Percentiles rank a stretch among this genome's conserved stretches.
These are phyloP conservation scores for Arxiozyma slooffiae DNA, from an alignment of 1,139 yeast genomes.

Conservation along the genomic window DNA sequence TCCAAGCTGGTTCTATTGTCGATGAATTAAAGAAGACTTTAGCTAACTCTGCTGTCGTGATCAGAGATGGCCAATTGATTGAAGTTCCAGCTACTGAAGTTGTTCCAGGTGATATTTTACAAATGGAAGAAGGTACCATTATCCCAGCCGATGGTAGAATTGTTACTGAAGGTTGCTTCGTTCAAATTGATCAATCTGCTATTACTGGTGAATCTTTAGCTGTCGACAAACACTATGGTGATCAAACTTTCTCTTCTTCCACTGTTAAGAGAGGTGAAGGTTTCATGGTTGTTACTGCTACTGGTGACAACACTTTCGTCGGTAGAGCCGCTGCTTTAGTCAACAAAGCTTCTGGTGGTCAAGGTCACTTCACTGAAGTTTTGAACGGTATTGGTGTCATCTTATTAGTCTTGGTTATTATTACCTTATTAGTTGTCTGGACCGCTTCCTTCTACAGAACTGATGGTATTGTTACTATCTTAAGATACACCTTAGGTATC, in stretches of 20 bases:
- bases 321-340: slow-evolving; percentile 97
- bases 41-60: slow-evolving; percentile 78
- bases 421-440: slow-evolving; percentile 86
- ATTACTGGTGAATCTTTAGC: slow-evolving; percentile 97
- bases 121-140: slow-evolving; percentile 89
- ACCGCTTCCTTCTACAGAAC: slow-evolving; percentile 93
- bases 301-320: slow-evolving; percentile 88
- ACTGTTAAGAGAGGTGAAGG: slow-evolving; percentile 97
- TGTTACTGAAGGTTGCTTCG: slow-evolving; percentile 76
- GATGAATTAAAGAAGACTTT: slow-evolving; percentile 89
- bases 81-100: slow-evolving; percentile 74
- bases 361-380: slow-evolving; percentile 96
- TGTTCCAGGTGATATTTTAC: slow-evolving; percentile 89
- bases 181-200: slow-evolving; percentile 96
- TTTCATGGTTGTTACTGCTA: slow-evolving; percentile 88
- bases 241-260: slow-evolving; percentile 83
- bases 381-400: slow-evolving; percentile 96
- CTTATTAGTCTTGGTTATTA: slow-evolving; percentile 78
- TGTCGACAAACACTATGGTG: slow-evolving; percentile 87
- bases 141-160: slow-evolving; percentile 95
- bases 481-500: slow-evolving; percentile 91
- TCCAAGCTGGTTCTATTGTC: slow-evolving; percentile 94
- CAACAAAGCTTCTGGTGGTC: slow-evolving; percentile 87
- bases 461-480: slow-evolving; percentile 74
- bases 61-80: slow-evolving; percentile 70